phyloP scores from a whole-genome alignment of 768 basidiomycete genomes.

The Tricholoma flavovirens region DNA sequence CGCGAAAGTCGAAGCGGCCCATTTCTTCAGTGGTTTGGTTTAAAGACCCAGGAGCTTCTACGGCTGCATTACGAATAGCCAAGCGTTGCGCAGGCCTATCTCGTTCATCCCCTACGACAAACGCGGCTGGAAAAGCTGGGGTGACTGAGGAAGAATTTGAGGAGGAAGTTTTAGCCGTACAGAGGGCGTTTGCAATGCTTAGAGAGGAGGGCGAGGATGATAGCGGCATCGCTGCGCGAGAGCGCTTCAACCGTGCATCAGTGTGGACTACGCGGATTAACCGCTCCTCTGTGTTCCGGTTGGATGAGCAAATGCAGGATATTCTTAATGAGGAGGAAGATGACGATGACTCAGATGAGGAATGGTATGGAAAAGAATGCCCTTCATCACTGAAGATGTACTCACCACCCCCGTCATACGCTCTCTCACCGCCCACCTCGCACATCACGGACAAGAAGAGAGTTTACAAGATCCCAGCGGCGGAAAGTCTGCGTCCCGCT shows the following conservation, averaged over 20 bases:
- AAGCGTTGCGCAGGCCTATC: slow-evolving; percentile 6
- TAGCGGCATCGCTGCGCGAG: slow-evolving; percentile 9
- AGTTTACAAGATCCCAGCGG: background rate
- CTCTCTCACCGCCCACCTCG: slow-evolving; percentile 1
- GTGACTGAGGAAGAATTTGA: slow-evolving; percentile 3
- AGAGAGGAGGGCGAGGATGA: slow-evolving; percentile 6
- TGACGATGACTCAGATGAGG: slow-evolving; percentile 1
- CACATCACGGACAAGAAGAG: background rate
- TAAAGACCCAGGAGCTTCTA: slow-evolving; percentile 2
- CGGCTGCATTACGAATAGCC: slow-evolving; percentile 15
- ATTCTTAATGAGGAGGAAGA: background rate
- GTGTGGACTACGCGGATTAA: slow-evolving; percentile 12
- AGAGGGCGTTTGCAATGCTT: slow-evolving; percentile 9
- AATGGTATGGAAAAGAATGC: slow-evolving; percentile 9
- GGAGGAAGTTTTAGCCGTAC: slow-evolving; percentile 13
- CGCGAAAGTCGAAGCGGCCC: background rate
- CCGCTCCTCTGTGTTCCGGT: background rate
- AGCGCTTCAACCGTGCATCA: slow-evolving; percentile 14
- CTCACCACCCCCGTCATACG: slow-evolving; percentile 14
- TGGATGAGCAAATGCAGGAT: background rate
- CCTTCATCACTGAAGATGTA: background rate
- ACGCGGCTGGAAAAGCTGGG: slow-evolving; percentile 4
- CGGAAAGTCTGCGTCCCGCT: background rate
- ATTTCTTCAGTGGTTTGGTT: slow-evolving; percentile 2
- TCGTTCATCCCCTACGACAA: background rate